Evolutionary conservation across 768 basidiomycete genomes (phyloP).

Genomic region (Neoboletus magnificus): DNA sequence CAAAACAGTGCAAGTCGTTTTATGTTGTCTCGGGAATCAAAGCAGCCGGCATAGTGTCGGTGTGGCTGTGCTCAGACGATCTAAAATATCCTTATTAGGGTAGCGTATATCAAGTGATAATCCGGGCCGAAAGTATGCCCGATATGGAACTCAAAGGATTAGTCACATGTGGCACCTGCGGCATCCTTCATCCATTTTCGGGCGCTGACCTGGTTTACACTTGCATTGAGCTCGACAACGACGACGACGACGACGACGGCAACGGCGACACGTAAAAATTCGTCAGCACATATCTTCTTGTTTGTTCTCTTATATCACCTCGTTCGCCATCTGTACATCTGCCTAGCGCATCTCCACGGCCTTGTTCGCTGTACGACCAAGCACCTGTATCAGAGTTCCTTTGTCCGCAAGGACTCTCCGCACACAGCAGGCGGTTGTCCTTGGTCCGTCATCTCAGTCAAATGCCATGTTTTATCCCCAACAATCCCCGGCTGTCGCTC

Average conservation of each 20-base stretch:
- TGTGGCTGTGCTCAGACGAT: constrained; percentile 24
- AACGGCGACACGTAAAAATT: constrained; percentile 15
- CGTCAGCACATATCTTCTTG: constrained; percentile 15
- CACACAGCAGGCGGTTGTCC: constrained; percentile 1
- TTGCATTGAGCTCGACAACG: constrained; percentile 16
- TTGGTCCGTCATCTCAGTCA: constrained; percentile 17
- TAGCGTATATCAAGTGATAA: background rate
- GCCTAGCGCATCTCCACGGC: background rate
- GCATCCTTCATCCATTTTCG: constrained; percentile 20
- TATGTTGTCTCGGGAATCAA: constrained; percentile 14
- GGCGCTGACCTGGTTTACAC: constrained; percentile 25
- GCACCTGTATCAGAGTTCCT: constrained; percentile 6
- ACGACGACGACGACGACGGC: constrained; percentile 10
- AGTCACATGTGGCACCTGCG: constrained; percentile 20
- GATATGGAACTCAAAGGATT: constrained; percentile 9
- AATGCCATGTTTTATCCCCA: constrained; percentile 81
- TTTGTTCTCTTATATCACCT: constrained; percentile 9
- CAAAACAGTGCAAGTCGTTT: background rate
- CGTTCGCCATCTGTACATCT: constrained; percentile 12
- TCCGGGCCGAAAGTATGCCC: constrained; percentile 13
- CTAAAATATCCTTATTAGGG: constrained; percentile 8
- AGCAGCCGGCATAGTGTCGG: background rate
- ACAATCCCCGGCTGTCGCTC: constrained; percentile 76
- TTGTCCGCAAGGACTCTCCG: constrained; percentile 8
- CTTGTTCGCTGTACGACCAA: constrained; percentile 2